These are phyloP conservation scores for Solanum chiquidenum DNA, from an alignment of 257 asterid genomes.

Conservation along the genomic window DNA sequence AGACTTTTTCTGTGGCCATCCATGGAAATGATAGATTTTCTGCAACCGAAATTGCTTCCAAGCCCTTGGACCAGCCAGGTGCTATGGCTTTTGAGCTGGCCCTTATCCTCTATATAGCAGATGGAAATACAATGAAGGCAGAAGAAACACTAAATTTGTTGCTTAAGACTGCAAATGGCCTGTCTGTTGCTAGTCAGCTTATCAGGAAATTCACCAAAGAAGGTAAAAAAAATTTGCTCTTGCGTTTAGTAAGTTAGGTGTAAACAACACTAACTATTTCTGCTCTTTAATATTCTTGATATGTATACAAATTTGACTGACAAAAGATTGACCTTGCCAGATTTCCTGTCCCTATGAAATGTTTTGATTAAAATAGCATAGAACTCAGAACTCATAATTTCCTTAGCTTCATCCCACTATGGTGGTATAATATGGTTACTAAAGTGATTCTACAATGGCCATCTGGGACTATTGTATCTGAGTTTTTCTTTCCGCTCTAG, in stretches of 20 bases:
- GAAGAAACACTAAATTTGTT: constrained; percentile 35
- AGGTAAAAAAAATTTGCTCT: constrained; percentile 29
- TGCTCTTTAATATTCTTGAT: neutral
- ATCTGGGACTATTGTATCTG: neutral
- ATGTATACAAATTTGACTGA: neutral
- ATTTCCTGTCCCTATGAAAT: neutral
- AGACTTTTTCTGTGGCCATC: constrained; percentile 30
- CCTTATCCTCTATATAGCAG: constrained; percentile 44
- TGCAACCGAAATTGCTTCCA: constrained; percentile 19
- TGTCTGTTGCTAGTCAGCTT: constrained; percentile 49
- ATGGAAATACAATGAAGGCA: constrained; percentile 27
- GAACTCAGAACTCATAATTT: neutral
- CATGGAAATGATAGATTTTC: constrained; percentile 21
- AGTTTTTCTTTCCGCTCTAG: neutral
- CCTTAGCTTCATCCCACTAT: neutral
- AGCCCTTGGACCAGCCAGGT: constrained; percentile 27
- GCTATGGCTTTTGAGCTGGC: constrained; percentile 46
- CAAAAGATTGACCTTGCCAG: neutral
- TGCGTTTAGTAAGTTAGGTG: neutral
- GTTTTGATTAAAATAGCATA: neutral
- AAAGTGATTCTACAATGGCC: neutral
- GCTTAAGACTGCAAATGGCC: constrained; percentile 47
- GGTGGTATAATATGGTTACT: neutral
- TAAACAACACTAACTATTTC: neutral
- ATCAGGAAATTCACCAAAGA: constrained; percentile 49